Conservation (phyloP, 495 filamentous ascomycete species). For the Amphirosellinia nigrospora region DNA sequence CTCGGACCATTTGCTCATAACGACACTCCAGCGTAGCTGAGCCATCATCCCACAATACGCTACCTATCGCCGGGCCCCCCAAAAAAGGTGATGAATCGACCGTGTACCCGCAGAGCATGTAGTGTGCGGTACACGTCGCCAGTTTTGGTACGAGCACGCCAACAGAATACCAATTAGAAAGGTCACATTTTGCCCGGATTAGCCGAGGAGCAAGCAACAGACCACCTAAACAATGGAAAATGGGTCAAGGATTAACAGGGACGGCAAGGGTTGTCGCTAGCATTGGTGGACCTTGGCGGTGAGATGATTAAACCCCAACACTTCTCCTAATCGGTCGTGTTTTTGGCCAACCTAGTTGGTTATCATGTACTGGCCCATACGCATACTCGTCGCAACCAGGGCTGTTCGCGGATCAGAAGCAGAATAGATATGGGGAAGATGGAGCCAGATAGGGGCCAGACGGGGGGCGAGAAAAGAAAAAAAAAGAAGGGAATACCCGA, state of each 20-base stretch:
- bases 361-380: neutral
- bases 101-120: neutral
- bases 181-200: constrained; percentile 18
- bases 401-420: neutral
- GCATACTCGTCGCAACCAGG: neutral
- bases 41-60: constrained; percentile 3
- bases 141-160: neutral
- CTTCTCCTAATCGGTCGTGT: neutral
- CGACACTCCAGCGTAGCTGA: constrained; percentile 5
- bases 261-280: constrained; percentile 8
- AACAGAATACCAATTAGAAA: neutral
- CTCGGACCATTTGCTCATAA: neutral
- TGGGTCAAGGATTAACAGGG: constrained; percentile 11
- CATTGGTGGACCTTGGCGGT: constrained; percentile 17
- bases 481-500: neutral
- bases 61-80: neutral
- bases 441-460: neutral
- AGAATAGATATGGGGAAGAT: neutral
- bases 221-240: constrained; percentile 2
- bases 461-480: neutral
- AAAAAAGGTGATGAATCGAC: neutral
- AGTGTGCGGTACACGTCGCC: neutral
- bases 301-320: constrained; percentile 18
- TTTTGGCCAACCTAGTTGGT: constrained; percentile 2
- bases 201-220: constrained; percentile 16